Evolutionary conservation across 495 filamentous ascomycete species (phyloP).

Genomic region (Penicillium samsonianum): DNA sequence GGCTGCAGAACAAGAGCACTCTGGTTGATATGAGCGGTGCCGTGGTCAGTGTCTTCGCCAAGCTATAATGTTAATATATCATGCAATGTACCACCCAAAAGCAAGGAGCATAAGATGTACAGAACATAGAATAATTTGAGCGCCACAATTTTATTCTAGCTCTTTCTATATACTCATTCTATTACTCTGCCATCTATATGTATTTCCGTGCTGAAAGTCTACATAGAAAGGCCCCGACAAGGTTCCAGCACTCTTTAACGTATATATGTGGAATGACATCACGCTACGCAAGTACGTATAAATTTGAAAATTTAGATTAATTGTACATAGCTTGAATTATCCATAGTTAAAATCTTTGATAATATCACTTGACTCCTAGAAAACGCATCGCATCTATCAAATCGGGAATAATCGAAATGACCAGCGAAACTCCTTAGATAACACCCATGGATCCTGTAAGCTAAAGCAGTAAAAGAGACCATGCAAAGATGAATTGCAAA

Average conservation of each 20-base stretch:
- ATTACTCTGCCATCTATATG: not conserved
- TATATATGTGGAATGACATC: not conserved
- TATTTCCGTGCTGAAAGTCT: too few relatives aligned
- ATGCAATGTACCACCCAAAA: conserved; percentile 11
- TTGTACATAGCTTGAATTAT: not conserved
- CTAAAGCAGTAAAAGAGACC: conserved; percentile 11
- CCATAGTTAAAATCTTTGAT: not conserved
- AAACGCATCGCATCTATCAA: conserved; percentile 1
- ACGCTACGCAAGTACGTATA: not conserved
- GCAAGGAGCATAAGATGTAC: not conserved
- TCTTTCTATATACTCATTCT: not conserved
- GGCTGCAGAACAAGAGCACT: conserved; percentile 81
- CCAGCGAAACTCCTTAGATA: conserved; percentile 16
- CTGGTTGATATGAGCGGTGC: conserved; percentile 73
- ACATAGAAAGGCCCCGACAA: too few relatives aligned
- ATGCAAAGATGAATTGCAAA: conserved; percentile 17
- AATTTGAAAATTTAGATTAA: not conserved
- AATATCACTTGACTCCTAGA: not conserved
- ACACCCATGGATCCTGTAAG: conserved; percentile 13
- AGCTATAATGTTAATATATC: conserved; percentile 33
- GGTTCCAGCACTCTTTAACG: too few relatives aligned
- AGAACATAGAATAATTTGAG: not conserved
- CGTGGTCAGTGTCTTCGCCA: conserved; percentile 66
- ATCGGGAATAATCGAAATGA: conserved; percentile 4
- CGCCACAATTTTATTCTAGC: not conserved